These are phyloP conservation scores for Heracleum sosnowskyi DNA, from an alignment of 129 eudicot species.

Conservation along the genomic window DNA sequence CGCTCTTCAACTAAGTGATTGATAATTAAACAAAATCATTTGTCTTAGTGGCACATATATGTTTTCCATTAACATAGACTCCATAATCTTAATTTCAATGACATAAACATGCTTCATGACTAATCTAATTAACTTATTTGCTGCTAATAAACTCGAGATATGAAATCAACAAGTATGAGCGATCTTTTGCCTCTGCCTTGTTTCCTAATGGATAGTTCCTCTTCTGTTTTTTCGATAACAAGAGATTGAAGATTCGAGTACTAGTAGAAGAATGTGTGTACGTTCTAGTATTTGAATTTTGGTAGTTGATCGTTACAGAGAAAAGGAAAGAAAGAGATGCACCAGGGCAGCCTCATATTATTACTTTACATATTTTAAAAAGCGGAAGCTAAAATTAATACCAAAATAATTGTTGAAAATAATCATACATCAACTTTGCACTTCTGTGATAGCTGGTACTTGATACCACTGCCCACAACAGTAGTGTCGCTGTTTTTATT, in stretches of 20 bases:
- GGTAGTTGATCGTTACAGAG: not conserved
- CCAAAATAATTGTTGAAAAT: not conserved
- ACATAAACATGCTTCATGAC: not conserved
- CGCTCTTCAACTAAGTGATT: not conserved
- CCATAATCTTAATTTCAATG: not conserved
- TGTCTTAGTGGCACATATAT: not conserved
- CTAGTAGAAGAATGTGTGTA: no score
- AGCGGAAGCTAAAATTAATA: not conserved
- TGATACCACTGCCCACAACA: conserved; percentile 39
- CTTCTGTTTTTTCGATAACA: not conserved
- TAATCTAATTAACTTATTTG: not conserved
- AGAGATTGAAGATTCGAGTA: not conserved
- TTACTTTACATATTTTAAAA: not conserved
- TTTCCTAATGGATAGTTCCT: no score
- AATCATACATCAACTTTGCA: conserved; percentile 64
- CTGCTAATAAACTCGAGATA: not conserved
- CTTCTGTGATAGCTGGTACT: conserved; percentile 52
- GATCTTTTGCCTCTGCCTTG: not conserved
- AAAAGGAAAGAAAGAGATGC: not conserved
- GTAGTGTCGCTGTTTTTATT: conserved; percentile 32
- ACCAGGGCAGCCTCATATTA: not conserved
- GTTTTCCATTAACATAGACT: not conserved
- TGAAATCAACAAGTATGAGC: not conserved
- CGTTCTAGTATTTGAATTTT: not conserved
- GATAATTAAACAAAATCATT: not conserved